phyloP scores from a whole-genome alignment of 257 asterid species.

The Nicotiana sylvestris region DNA sequence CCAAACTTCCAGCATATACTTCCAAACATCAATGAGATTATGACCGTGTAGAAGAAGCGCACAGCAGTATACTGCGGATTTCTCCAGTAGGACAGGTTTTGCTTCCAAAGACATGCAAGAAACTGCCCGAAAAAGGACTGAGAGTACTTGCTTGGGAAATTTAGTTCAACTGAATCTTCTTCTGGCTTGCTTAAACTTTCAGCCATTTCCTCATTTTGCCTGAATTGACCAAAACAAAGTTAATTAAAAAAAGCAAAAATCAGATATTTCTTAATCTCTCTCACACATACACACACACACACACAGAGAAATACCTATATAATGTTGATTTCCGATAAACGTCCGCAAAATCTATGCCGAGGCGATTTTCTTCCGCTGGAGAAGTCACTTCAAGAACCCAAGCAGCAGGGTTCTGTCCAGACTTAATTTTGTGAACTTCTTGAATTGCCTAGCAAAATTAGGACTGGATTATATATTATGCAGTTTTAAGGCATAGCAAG shows the following conservation, averaged over 20 bases:
- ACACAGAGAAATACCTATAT: slow-evolving; percentile 37
- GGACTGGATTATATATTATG: neutral
- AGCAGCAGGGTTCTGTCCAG: slow-evolving; percentile 85
- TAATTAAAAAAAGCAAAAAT: neutral
- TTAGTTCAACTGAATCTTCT: slow-evolving; percentile 47
- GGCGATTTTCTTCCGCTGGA: slow-evolving; percentile 60
- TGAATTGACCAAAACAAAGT: slow-evolving; percentile 21
- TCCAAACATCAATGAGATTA: slow-evolving; percentile 81
- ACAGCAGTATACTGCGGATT: slow-evolving; percentile 87
- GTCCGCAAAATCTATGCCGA: slow-evolving; percentile 68
- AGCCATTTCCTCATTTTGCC: slow-evolving; percentile 65
- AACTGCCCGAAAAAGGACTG: slow-evolving; percentile 66
- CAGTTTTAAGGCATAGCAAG: neutral
- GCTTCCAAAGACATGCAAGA: slow-evolving; percentile 92
- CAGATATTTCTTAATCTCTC: neutral
- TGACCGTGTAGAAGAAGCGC: slow-evolving; percentile 72
- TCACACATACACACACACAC: neutral
- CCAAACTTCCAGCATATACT: slow-evolving; percentile 92
- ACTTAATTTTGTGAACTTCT: slow-evolving; percentile 58
- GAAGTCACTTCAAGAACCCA: slow-evolving; percentile 92
- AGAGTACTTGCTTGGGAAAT: slow-evolving; percentile 71
- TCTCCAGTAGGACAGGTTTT: slow-evolving; percentile 83
- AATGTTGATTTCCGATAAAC: slow-evolving; percentile 54
- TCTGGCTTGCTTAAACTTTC: slow-evolving; percentile 63
- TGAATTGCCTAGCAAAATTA: slow-evolving; percentile 39